Evolutionary conservation across 1,284 basidiomycete genomes (phyloP), one percentile per base, ranked within the genome.

Genomic region (Ceratobasidium sp.): DNA sequence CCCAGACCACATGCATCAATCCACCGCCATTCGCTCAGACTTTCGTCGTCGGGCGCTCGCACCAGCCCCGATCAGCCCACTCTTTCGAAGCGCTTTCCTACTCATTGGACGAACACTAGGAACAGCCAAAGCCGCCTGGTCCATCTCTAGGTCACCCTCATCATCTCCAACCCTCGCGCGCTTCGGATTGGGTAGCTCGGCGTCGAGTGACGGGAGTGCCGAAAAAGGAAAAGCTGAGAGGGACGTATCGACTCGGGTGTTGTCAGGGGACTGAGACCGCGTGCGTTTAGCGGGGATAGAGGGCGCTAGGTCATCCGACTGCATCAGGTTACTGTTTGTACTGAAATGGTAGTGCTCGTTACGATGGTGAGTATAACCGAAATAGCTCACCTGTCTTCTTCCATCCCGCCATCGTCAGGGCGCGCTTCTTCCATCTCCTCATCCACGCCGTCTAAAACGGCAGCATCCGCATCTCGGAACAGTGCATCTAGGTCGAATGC

Each of bases 401-500:
- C 69, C 50, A 52, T 71, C 52, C 79, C 74, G 23, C 44, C 65
- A 3, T 77, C 73, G 74, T 77, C 78, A n/a, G 50, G 33, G 41
- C 64, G 73, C 35, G 84, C 85, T n/a, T 84, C 85, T 1, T 82
- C 83, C 82, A 85, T 85, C 73, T 82, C 82, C 1, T 86, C 85
- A 54, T 85, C 85, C 16, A 44, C 59, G 52, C 64, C 80, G 8
- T 80, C 78, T 30, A 94, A 93, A 0, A 92, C 92, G 12, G 91
- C 91, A 16, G 89, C 89, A 82, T 96, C 94, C 0, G 93, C 94
- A 67, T 88, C 88, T 10, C 89, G 89, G 80, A 95, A 95, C 0
- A 96, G 84, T 0, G 91, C 94, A 14, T 89, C 92, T 1, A 96
- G 85, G 78, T 91, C 89, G 81, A 96, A 96, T 4, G 93, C 91